phyloP scores from a whole-genome alignment of 306 rosid genomes.

The Dalbergia oliveri region DNA sequence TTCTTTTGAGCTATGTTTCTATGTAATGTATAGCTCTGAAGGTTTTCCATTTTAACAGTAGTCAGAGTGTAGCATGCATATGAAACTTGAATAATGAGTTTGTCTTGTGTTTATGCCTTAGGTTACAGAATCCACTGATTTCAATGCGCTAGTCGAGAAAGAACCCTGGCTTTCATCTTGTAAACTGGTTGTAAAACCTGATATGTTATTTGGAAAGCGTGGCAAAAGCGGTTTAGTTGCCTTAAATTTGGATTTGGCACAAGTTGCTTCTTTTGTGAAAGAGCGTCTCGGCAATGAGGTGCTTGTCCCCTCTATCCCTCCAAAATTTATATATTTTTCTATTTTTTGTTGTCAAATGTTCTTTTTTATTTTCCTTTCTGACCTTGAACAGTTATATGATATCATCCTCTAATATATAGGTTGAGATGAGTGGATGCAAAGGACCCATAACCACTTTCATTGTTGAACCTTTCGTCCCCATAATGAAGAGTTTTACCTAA shows the following conservation, averaged over 20 bases:
- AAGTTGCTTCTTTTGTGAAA: conserved; percentile 81
- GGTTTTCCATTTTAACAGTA: too few species aligned
- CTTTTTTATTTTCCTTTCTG: too few species aligned
- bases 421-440: conserved; percentile 92
- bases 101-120: conserved; percentile 40
- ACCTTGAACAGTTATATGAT: not conserved
- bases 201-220: conserved; percentile 98
- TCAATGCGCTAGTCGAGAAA: conserved; percentile 75
- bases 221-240: conserved; percentile 99
- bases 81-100: conserved; percentile 24
- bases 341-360: not conserved
- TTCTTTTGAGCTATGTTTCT: too few species aligned
- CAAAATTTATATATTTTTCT: not conserved
- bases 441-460: conserved; percentile 98
- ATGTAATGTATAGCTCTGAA: not conserved
- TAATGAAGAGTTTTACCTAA: conserved; percentile 90
- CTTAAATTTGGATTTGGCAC: conserved; percentile 85
- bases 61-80: conserved; percentile 12
- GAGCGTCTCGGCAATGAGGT: conserved; percentile 97
- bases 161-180: conserved; percentile 95
- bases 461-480: conserved; percentile 97
- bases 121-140: conserved; percentile 86
- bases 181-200: conserved; percentile 95
- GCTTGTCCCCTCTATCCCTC: not conserved
- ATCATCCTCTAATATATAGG: conserved; percentile 54